Evolutionary conservation across 306 rosid genomes (phyloP).

Genomic region (Glycine latifolia): DNA sequence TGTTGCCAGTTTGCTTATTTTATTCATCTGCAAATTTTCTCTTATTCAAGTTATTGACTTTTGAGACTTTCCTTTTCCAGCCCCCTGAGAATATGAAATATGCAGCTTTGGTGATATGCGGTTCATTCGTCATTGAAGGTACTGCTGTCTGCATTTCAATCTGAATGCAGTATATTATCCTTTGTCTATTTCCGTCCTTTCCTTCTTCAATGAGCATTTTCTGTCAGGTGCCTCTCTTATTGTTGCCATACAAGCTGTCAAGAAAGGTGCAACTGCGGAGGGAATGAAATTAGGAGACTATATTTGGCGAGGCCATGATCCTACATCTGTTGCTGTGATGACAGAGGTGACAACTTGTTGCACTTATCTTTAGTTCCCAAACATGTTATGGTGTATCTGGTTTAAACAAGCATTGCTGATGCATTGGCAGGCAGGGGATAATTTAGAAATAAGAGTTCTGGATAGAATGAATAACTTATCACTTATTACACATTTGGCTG

Average conservation of each 20-base stretch:
- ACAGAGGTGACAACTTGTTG: constrained; percentile 77
- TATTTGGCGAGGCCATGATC: constrained; percentile 98
- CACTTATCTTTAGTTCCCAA: constrained; percentile 29
- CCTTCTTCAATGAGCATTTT: constrained; percentile 36
- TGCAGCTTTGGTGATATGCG: constrained; percentile 92
- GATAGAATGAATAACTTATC: too few relatives aligned
- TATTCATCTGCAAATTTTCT: constrained; percentile 25
- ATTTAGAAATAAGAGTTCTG: too few relatives aligned
- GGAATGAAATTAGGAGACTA: constrained; percentile 94
- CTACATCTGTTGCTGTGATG: constrained; percentile 99
- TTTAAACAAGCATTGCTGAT: constrained; percentile 6
- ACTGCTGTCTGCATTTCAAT: constrained; percentile 41
- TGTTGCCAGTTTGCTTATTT: constrained; percentile 1
- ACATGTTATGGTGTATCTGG: constrained; percentile 14
- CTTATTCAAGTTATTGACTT: constrained; percentile 39
- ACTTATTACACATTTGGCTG: too few relatives aligned
- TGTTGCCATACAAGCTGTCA: constrained; percentile 99
- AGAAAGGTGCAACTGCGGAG: constrained; percentile 95
- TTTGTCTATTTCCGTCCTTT: constrained; percentile 28
- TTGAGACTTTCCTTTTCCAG: constrained; percentile 64
- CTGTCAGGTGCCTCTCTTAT: constrained; percentile 86
- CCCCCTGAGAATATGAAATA: constrained; percentile 80
- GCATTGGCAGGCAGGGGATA: too few relatives aligned
- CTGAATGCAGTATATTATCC: constrained; percentile 25
- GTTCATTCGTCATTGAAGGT: constrained; percentile 97